Percentiles rank a stretch among this genome's conserved stretches.
Conservation (phyloP, 768 basidiomycete genomes). For the Lentinus tigrinus region DNA sequence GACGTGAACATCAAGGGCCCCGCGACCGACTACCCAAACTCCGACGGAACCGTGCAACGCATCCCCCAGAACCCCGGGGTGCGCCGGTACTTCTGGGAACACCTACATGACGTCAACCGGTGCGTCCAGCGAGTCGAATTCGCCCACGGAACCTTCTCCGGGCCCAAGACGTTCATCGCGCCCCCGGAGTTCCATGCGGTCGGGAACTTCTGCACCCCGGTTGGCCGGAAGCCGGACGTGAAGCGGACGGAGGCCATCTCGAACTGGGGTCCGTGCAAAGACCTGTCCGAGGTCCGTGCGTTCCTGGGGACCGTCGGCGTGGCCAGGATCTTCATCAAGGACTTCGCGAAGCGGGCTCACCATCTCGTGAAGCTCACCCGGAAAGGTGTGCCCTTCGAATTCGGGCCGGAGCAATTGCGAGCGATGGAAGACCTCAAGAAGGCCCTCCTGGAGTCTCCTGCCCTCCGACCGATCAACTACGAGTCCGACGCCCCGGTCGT, state of each 20-base stretch:
- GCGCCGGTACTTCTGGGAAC: conserved; percentile 37
- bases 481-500: conserved; percentile 3
- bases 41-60: conserved; percentile 18
- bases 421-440: conserved; percentile 20
- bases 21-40: conserved; percentile 4
- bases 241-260: conserved; percentile 24
- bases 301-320: conserved; percentile 24
- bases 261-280: conserved; percentile 19
- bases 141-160: conserved; percentile 23
- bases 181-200: conserved; percentile 25
- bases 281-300: conserved; percentile 20
- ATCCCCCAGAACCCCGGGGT: conserved; percentile 30
- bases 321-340: conserved; percentile 3
- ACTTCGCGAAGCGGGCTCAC: conserved; percentile 14
- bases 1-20: conserved; percentile 20
- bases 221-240: conserved; percentile 31
- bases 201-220: conserved; percentile 37
- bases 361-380: conserved; percentile 18
- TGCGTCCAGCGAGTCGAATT: conserved; percentile 32
- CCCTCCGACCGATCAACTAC: conserved; percentile 22
- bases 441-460: not conserved
- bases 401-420: not conserved
- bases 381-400: conserved; percentile 20
- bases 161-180: conserved; percentile 3
- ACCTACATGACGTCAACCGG: conserved; percentile 34